Base-by-base conservation (phyloP, 2,329 filamentous ascomycete genomes). In the Fusarium multiceps region DNA sequence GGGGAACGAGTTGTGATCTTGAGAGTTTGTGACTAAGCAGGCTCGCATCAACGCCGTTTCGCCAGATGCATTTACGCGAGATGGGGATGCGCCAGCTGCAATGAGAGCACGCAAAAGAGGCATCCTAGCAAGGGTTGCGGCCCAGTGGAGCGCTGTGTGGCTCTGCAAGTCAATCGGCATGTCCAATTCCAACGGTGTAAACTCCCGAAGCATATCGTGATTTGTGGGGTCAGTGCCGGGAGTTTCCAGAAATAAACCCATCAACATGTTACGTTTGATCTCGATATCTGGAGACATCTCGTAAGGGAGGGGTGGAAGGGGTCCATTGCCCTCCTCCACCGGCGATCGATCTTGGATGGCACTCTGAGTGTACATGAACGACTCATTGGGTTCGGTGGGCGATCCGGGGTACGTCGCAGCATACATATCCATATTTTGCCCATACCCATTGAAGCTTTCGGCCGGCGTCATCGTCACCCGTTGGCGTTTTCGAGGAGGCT, bases 81-180 rank as follows among this genome's bases (percentile, higher is more conserved):
- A 93, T 48, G 97, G 93, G 72, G 91, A 97, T 2, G 95, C 94
- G 3, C 96, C 96, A 48, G 92, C 91, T 7, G 89, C 86, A 58
- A 98, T 92, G 13, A 99, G 85, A 0, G 94, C 87, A 56, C 92
- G 90, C 59, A 98, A 84, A 8, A 99, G 85, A 2, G 92, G 88
- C 78, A 97, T 91, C 18, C 95, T 91, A 4, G 94, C 94, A 48
- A 99, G 85, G 7, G 96, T 98, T 7, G 96, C 94, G 4, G 96
- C 96, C 96, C 96, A 99, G 77, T 98, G 95, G 42, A 99, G 84
- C 4, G 94, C 94, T 20, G 94, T 98, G 76, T 98, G 93, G 37
- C 90, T 90, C 63, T 93, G 93, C 27, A 91, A 87, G 76, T 99
- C 96, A 60, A 99, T 93, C 3, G 96, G 95, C 78, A 96, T 91